Evolutionary conservation across 78 protist genomes (phyloP).

Genomic region (Dictyostelium citrinum): DNA sequence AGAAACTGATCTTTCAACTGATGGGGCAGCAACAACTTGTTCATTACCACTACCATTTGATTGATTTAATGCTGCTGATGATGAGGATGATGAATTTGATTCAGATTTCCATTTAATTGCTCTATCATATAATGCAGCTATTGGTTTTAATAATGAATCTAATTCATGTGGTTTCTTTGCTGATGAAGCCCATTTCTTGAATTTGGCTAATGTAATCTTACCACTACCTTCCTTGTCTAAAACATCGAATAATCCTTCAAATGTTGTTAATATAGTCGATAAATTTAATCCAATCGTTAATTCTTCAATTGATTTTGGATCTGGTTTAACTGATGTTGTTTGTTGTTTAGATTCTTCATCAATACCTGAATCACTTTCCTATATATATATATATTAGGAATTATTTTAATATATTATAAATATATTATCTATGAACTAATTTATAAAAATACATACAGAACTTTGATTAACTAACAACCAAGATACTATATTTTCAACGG

Average conservation of each 20-base stretch:
- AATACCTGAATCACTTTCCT: conserved; percentile 24
- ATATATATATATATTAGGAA: neutral
- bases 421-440: too few species aligned
- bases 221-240: conserved; percentile 31
- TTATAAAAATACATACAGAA: neutral
- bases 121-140: conserved; percentile 48
- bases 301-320: conserved; percentile 54
- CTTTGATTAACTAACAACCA: neutral
- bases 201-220: conserved; percentile 27
- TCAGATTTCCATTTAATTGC: conserved; percentile 44
- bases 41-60: conserved; percentile 1
- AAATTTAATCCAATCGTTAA: conserved; percentile 42
- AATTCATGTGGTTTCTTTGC: conserved; percentile 62
- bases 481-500: conserved; percentile 7
- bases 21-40: neutral
- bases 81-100: neutral
- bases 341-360: conserved; percentile 1
- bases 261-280: conserved; percentile 38
- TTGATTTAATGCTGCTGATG: neutral
- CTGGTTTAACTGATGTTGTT: conserved; percentile 31
- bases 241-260: conserved; percentile 22
- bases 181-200: conserved; percentile 48
- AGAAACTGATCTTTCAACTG: conserved; percentile 30
- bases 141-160: conserved; percentile 50
- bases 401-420: neutral